Percentiles rank a stretch among this genome's conserved stretches.
Evolutionary conservation across 2,329 filamentous ascomycete genomes (phyloP).

Genomic region (Phaeosphaeriaceae sp.): DNA sequence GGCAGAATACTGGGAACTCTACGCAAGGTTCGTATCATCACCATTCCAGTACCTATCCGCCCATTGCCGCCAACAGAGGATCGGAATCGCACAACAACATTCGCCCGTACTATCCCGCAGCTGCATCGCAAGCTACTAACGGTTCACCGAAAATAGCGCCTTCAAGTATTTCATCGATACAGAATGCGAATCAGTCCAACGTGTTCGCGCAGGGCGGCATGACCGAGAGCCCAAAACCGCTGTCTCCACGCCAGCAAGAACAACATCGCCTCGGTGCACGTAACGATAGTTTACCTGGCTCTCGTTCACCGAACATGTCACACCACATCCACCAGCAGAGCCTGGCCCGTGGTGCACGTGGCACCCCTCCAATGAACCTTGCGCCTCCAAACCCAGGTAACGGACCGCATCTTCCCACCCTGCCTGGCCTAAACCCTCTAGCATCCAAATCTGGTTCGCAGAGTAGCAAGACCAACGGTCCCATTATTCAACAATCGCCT

Average conservation of each 20-base stretch:
- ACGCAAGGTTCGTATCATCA: constrained; percentile 69
- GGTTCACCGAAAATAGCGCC: constrained; percentile 48
- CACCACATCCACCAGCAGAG: constrained; percentile 72
- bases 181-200: constrained; percentile 53
- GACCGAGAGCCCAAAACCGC: constrained; percentile 86
- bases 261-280: constrained; percentile 63
- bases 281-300: constrained; percentile 58
- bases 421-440: constrained; percentile 52
- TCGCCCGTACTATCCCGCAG: constrained; percentile 45
- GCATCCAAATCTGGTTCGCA: constrained; percentile 42
- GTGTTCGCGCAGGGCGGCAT: constrained; percentile 77
- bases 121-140: constrained; percentile 49
- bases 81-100: constrained; percentile 38
- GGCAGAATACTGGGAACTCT: constrained; percentile 67
- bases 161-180: constrained; percentile 46
- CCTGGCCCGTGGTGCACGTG: constrained; percentile 63
- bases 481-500: constrained; percentile 53
- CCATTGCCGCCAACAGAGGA: constrained; percentile 59
- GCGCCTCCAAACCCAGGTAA: constrained; percentile 52
- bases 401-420: constrained; percentile 52
- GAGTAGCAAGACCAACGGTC: constrained; percentile 39
- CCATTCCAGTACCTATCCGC: constrained; percentile 78
- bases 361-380: constrained; percentile 60
- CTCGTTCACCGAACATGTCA: constrained; percentile 71
- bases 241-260: constrained; percentile 71